Evolutionary conservation across 2,329 filamentous ascomycete species (phyloP).

Genomic region (Alternaria sp.): DNA sequence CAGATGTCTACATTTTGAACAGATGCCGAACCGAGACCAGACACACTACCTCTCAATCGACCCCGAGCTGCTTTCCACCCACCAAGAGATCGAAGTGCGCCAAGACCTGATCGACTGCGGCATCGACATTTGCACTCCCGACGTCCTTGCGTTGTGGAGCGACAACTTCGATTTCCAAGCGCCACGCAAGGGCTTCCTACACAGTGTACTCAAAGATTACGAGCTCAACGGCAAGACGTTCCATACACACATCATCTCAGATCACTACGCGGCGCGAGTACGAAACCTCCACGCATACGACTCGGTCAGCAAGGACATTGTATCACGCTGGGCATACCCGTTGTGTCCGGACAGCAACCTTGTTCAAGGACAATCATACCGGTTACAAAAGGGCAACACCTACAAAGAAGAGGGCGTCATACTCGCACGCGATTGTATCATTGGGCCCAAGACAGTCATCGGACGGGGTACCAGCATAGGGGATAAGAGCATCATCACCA

Average conservation of each 20-base stretch:
- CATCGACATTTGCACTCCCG: conserved; percentile 96
- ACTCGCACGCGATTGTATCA: conserved; percentile 73
- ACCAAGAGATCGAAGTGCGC: conserved; percentile 81
- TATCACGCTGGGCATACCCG: conserved; percentile 86
- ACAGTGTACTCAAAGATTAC: conserved; percentile 94
- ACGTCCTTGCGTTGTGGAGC: conserved; percentile 92
- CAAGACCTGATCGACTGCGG: conserved; percentile 91
- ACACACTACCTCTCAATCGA: conserved; percentile 77
- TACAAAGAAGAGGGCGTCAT: conserved; percentile 82
- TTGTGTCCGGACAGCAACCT: conserved; percentile 90
- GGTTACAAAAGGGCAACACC: conserved; percentile 71
- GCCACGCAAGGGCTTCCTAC: conserved; percentile 85
- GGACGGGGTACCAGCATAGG: conserved; percentile 80
- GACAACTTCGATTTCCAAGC: conserved; percentile 98
- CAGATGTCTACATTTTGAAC: conserved; percentile 92
- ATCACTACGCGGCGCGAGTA: conserved; percentile 86
- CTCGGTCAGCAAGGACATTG: conserved; percentile 84
- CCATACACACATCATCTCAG: conserved; percentile 82
- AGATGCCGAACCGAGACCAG: conserved; percentile 75
- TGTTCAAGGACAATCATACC: conserved; percentile 78
- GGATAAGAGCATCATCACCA: conserved; percentile 71
- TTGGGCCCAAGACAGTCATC: conserved; percentile 75
- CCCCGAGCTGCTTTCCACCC: conserved; percentile 75
- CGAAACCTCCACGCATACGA: conserved; percentile 90
- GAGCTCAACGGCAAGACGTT: conserved; percentile 98